Percentiles rank a stretch among this genome's conserved stretches.
Conservation (phyloP, 805 yeast genomes). For the Pichia gijzeniarum region DNA sequence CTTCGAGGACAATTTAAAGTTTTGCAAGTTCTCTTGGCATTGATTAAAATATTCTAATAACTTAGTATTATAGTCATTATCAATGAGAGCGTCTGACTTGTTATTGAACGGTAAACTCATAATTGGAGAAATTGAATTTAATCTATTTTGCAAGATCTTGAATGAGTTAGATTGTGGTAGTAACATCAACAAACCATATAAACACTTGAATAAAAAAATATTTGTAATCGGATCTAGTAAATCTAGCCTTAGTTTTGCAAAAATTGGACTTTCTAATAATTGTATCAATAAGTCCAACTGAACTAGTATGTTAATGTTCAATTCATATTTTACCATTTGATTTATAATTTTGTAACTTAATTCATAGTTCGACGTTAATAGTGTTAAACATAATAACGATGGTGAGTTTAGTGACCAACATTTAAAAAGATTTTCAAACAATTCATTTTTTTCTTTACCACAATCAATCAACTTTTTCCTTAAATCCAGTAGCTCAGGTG, state of each 20-base stretch:
- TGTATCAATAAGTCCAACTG: constrained; percentile 90
- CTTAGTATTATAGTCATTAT: constrained; percentile 19
- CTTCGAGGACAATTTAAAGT: constrained; percentile 7
- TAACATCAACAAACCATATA: constrained; percentile 89
- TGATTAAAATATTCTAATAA: constrained; percentile 42
- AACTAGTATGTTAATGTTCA: constrained; percentile 68
- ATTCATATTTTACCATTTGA: constrained; percentile 75
- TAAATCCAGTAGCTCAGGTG: constrained; percentile 69
- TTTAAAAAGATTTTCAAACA: constrained; percentile 72
- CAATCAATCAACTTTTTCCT: constrained; percentile 53
- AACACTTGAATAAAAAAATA: constrained; percentile 76
- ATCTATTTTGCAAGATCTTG: constrained; percentile 68
- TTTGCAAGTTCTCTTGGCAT: constrained; percentile 37
- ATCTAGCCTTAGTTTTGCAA: constrained; percentile 79
- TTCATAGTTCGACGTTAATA: constrained; percentile 83
- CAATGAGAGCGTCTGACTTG: constrained; percentile 4
- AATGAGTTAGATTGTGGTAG: constrained; percentile 92
- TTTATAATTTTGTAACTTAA: constrained; percentile 78
- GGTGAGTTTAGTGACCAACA: constrained; percentile 93
- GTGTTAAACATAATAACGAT: constrained; percentile 77
- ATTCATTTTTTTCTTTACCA: constrained; percentile 16
- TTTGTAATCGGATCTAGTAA: constrained; percentile 79
- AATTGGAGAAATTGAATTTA: constrained; percentile 50
- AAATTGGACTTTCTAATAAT: constrained; percentile 85
- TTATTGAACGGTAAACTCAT: constrained; percentile 23